A percentile compares a stretch with the other conserved stretches of the same genome.
These are phyloP conservation scores for Gypsophila paniculata DNA, from an alignment of 179 eudicot genomes.

Conservation along the genomic window DNA sequence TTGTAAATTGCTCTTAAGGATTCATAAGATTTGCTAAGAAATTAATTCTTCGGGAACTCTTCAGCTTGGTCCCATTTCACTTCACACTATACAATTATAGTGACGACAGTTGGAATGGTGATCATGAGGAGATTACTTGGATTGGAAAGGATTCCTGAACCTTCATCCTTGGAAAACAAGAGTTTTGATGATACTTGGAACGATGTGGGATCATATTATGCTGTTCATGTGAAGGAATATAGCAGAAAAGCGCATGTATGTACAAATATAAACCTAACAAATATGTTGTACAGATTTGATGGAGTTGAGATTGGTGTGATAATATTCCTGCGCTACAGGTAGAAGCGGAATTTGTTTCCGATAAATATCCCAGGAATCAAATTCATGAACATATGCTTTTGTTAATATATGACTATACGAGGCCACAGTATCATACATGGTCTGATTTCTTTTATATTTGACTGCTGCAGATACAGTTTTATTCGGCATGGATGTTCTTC, in stretches of 20 bases:
- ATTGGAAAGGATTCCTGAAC: background rate
- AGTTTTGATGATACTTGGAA: too few species aligned
- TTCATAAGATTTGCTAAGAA: background rate
- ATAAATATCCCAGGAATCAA: background rate
- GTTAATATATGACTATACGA: background rate
- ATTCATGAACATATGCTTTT: background rate
- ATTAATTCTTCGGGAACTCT: background rate
- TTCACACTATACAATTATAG: background rate
- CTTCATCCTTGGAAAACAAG: background rate
- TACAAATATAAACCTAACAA: too few species aligned
- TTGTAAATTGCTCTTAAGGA: background rate
- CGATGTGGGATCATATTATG: too few species aligned
- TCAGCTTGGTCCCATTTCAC: background rate
- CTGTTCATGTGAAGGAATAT: too few species aligned
- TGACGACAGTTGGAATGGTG: background rate
- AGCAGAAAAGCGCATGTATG: too few species aligned
- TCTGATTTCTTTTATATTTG: background rate
- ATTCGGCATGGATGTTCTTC: constrained; percentile 55
- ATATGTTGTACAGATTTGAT: too few species aligned
- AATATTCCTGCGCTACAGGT: background rate
- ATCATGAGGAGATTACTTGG: background rate
- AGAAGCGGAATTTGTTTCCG: background rate
- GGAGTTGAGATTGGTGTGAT: background rate
- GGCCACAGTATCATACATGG: background rate
- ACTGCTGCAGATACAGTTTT: constrained; percentile 23